Base-by-base conservation (phyloP, 148 eudicot species). In the Amaranthus cruentus region DNA sequence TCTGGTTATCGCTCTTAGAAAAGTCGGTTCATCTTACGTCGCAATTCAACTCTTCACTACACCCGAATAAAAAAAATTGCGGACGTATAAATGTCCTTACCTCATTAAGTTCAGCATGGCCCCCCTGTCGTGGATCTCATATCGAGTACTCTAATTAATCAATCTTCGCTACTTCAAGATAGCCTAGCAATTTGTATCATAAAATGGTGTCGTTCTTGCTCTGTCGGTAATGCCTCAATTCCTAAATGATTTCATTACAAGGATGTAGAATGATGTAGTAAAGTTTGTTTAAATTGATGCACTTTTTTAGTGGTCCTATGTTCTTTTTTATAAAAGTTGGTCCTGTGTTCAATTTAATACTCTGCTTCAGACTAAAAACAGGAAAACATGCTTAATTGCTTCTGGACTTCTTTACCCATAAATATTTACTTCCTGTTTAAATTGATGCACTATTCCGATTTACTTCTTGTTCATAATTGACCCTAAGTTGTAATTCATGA, bases 281-380 rank as follows among this genome's bases (percentile, higher is more conserved):
- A 50, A 43, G 47, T 61, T 56, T 46, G 42, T 18, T 18, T 48
- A 48, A 46, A 11, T 48, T 59, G 57, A 59, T 59, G 52, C 55
- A 61, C 66, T 18, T 18, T 18, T 58, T 72, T 60, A 15, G 44
- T 60, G 75, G 75, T 61, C 68, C 75, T 58, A 13, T 72, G 49
- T 48, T 71, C 73, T 46, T 9, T 15, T 28, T 28, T 28, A 28
- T 28, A 28, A 28, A 28, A 28, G 2, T 28, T 28, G 38, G 38
- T 28, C 38, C 38, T 28, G 38, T 28, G 38, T 28, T 55, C 14
- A 71, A 47, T 72, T 52, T 48, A 72, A 46, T 28, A 28, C 21
- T 2, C n/a, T 71, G 54, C 11, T 59, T 50, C 67, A 11, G 57
- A 38, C 18, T 49, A 6, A 13, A 18, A 10, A 21, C 56, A 7